Conservation (phyloP, 768 basidiomycete species). For the Gymnopilus junonius region DNA sequence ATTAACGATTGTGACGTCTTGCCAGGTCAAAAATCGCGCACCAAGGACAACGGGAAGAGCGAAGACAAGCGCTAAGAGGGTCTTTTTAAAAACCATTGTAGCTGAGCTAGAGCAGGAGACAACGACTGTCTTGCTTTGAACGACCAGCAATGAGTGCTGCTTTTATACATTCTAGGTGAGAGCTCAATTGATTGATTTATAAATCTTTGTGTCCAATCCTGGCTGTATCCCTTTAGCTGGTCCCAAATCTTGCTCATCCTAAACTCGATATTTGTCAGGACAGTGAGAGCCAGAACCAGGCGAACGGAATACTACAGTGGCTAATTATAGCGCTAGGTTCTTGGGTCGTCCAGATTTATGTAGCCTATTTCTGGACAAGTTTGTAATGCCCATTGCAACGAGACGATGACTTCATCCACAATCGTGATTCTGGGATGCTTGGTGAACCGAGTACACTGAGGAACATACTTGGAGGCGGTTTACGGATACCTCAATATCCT, state of each 20-base stretch:
- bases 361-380: not conserved
- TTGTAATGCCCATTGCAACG: not conserved
- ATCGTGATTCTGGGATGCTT: not conserved
- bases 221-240: not conserved
- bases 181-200: not conserved
- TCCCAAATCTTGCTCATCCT: not conserved
- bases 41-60: not conserved
- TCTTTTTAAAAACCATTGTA: constrained; percentile 1
- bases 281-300: not conserved
- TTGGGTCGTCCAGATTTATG: not conserved
- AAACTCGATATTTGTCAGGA: not conserved
- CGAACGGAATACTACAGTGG: not conserved
- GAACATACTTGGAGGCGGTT: not conserved
- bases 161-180: not conserved
- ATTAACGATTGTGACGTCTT: not conserved
- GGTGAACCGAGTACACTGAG: not conserved
- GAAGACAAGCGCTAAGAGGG: not conserved
- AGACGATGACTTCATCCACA: not conserved
- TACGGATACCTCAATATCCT: not conserved
- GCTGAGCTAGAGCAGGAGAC: not conserved
- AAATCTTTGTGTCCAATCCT: not conserved
- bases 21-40: not conserved
- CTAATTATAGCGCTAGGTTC: not conserved
- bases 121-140: not conserved
- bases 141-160: not conserved